Evolutionary conservation across 148 eudicot species (phyloP).

Genomic region (Mesembryanthemum crystallinum): DNA sequence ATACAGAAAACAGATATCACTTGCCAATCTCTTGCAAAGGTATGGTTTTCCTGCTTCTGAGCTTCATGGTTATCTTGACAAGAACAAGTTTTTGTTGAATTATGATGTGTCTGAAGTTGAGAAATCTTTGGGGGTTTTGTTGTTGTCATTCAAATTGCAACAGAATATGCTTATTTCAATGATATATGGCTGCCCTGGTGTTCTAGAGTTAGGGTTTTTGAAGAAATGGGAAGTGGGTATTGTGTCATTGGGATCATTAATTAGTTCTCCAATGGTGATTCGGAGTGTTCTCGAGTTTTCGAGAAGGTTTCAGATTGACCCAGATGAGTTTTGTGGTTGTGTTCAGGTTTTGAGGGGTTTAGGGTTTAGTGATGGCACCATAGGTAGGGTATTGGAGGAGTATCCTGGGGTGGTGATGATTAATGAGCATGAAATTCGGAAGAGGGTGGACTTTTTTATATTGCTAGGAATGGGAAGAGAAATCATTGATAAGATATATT

Average conservation of each 20-base stretch:
- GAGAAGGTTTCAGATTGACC: conserved; percentile 43
- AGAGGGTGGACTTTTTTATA: conserved; percentile 46
- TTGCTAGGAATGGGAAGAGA: conserved; percentile 37
- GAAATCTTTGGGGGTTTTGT: conserved; percentile 46
- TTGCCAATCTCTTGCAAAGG: conserved; percentile 53
- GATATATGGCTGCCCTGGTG: conserved; percentile 51
- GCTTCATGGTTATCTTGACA: conserved; percentile 41
- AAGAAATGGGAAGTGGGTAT: conserved; percentile 58
- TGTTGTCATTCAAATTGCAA: conserved; percentile 44
- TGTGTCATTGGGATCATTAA: conserved; percentile 27
- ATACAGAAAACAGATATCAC: conserved; percentile 42
- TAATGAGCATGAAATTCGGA: conserved; percentile 38
- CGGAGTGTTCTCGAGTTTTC: conserved; percentile 53
- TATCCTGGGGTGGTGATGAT: conserved; percentile 50
- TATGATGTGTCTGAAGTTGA: conserved; percentile 45
- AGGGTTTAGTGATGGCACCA: conserved; percentile 53
- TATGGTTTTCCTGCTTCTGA: conserved; percentile 58
- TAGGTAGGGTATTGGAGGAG: conserved; percentile 57
- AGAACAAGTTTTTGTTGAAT: conserved; percentile 47
- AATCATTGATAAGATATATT: conserved; percentile 37
- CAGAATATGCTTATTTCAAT: conserved; percentile 44
- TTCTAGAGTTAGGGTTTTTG: conserved; percentile 55
- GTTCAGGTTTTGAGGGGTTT: conserved; percentile 51
- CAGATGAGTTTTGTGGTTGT: conserved; percentile 41
- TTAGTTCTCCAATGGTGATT: conserved; percentile 23